Base-by-base conservation (phyloP, 2,329 filamentous ascomycete species). In the Phialophora tarda region DNA sequence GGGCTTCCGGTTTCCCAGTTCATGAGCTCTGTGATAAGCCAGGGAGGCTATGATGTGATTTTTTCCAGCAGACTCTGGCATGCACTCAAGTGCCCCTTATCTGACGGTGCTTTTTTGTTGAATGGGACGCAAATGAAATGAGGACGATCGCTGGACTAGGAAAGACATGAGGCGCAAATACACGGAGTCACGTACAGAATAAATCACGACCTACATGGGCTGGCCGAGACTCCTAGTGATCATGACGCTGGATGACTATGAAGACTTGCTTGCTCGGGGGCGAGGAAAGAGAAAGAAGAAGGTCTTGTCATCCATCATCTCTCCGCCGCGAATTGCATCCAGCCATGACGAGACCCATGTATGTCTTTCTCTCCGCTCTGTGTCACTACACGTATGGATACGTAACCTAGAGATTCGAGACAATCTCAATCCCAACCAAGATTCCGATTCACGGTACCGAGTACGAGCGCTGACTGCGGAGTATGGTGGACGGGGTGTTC, bases 111-210 rank as follows among this genome's bases (percentile, higher is more conserved):
- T n/a, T 7, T 44, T 44, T 44, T 44, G 6, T 17, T 44, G 38
- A 44, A n/a, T 7, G 38, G 7, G 38, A 57, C 21, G 55, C 55
- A 41, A 44, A 58, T 58, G 55, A 58, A 26, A 26, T n/a, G 34
- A 58, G 55, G 34, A 58, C 55, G 55, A 58, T 44, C 55, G 55
- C 55, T 58, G 55, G 55, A 58, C 34, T 26, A 44, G 38, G 38
- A 44, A 44, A 58, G 55, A 58, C 38, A 58, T 44, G 55, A 58
- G 55, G 55, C 55, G 55, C 55, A 58, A 58, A 58, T 58, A 58
- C 55, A 58, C 34, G 55, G 55, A 41, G 38, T 58, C 55, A 41
- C 55, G 55, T 58, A 58, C 55, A 58, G 55, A 58, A 58, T 58
- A 58, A 44, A 58, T 58, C 34, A 58, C 55, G 38, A 38, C 34